Percentiles rank a stretch among this genome's conserved stretches.
These are phyloP conservation scores for Fraxinus sp. DNA, from an alignment of 305 asterid species.

Conservation along the genomic window DNA sequence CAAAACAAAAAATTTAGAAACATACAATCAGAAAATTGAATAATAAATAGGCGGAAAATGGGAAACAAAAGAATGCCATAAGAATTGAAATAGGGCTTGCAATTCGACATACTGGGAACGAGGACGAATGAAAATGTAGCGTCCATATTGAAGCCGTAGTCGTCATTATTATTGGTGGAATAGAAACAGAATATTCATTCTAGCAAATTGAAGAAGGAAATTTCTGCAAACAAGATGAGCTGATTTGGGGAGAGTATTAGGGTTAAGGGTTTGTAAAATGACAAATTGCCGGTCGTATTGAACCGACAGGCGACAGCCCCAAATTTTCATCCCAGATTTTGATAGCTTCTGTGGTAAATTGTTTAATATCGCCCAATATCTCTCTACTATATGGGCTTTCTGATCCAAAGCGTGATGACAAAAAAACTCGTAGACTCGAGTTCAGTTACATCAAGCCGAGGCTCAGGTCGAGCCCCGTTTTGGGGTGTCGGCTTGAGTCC, in stretches of 20 bases:
- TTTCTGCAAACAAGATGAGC: slow-evolving; percentile 23
- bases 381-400: neutral
- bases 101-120: slow-evolving; percentile 43
- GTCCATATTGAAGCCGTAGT: slow-evolving; percentile 64
- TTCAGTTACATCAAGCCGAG: too few species aligned
- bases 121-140: slow-evolving; percentile 39
- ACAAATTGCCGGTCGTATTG: neutral
- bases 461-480: too few species aligned
- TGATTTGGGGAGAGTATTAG: slow-evolving; percentile 6
- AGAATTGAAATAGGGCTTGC: neutral
- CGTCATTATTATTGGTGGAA: slow-evolving; percentile 11
- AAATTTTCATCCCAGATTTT: neutral
- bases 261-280: neutral
- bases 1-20: neutral
- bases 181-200: slow-evolving; percentile 26
- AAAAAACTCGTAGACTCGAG: too few species aligned
- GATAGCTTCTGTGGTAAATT: neutral
- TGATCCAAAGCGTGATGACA: neutral
- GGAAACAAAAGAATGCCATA: neutral
- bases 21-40: neutral
- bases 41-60: neutral
- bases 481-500: too few species aligned
- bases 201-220: slow-evolving; percentile 18
- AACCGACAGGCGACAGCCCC: neutral
- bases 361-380: neutral